Evolutionary conservation across 1,284 basidiomycete genomes (phyloP).

Genomic region (Kwoniella shivajii): DNA sequence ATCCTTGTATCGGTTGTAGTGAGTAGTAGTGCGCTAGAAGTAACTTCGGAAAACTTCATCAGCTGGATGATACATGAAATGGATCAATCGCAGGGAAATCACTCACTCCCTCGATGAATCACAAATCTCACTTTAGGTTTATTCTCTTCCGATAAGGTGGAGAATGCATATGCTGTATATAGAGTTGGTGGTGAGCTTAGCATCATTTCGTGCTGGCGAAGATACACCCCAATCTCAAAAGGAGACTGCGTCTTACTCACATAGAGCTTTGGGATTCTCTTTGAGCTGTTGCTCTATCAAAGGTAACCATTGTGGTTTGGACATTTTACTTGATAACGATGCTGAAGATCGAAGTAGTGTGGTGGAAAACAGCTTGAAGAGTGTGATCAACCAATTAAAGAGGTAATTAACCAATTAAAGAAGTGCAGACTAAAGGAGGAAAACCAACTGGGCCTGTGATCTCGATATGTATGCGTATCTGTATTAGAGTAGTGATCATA

Average conservation of each 20-base stretch:
- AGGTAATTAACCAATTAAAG: no score
- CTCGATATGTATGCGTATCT: no score
- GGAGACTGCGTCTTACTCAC: slow-evolving; percentile 20
- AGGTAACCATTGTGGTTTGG: slow-evolving; percentile 38
- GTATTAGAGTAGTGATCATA: neutral
- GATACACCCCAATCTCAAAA: neutral
- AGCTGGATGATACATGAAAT: neutral
- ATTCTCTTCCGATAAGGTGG: slow-evolving; percentile 34
- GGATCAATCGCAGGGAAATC: neutral
- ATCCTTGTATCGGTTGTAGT: slow-evolving; percentile 51
- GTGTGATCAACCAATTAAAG: no score
- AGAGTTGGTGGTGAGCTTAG: neutral
- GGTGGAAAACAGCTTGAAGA: slow-evolving; percentile 11
- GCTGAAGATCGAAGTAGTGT: neutral
- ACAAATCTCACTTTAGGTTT: slow-evolving; percentile 47
- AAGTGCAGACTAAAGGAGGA: no score
- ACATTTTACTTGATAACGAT: no score
- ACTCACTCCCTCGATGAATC: slow-evolving; percentile 47
- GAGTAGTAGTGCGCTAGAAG: slow-evolving; percentile 42
- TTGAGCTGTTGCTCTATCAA: slow-evolving; percentile 40
- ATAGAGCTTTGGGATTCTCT: slow-evolving; percentile 34
- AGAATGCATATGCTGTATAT: slow-evolving; percentile 40
- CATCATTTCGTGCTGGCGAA: neutral
- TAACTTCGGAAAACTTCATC: slow-evolving; percentile 24
- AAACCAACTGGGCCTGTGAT: no score